Conservation (phyloP, 2,329 filamentous ascomycete genomes). For the Hymenoscyphus fructigenus region DNA sequence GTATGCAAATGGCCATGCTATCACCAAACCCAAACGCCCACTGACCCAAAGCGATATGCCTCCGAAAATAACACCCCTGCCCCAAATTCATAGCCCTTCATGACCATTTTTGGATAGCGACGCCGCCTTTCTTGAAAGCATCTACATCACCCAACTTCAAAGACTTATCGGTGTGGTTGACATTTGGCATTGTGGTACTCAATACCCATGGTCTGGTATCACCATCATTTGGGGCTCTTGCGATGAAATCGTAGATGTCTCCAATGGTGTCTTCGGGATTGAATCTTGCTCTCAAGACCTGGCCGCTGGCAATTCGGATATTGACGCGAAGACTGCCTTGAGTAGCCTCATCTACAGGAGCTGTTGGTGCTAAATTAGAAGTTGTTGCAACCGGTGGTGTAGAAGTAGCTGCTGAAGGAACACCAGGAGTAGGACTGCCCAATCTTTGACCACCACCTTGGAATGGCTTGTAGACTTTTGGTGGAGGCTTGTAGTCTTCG, state of each 20-base stretch:
- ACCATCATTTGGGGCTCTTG: constrained; percentile 59
- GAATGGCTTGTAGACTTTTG: constrained; percentile 76
- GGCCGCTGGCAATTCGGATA: constrained; percentile 76
- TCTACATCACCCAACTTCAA: constrained; percentile 57
- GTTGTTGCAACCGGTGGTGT: constrained; percentile 35
- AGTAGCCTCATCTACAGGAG: constrained; percentile 58
- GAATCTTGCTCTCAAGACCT: constrained; percentile 75
- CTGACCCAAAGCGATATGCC: no score
- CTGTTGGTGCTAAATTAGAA: constrained; percentile 37
- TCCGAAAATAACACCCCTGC: background rate
- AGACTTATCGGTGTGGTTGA: constrained; percentile 70
- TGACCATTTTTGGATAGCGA: constrained; percentile 59
- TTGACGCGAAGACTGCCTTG: constrained; percentile 70
- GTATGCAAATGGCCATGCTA: no score
- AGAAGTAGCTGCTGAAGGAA: constrained; percentile 41
- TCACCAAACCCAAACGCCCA: no score
- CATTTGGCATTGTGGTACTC: constrained; percentile 80
- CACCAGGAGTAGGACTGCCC: constrained; percentile 73
- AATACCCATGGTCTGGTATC: constrained; percentile 66
- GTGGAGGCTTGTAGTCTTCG: constrained; percentile 70
- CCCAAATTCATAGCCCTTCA: background rate
- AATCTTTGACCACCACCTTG: constrained; percentile 69
- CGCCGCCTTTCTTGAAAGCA: constrained; percentile 66
- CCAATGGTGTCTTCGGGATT: constrained; percentile 77
- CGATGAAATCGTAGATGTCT: constrained; percentile 74